Base-by-base conservation (phyloP, 2,329 filamentous ascomycete genomes). In the Dactylella cylindrospora region DNA sequence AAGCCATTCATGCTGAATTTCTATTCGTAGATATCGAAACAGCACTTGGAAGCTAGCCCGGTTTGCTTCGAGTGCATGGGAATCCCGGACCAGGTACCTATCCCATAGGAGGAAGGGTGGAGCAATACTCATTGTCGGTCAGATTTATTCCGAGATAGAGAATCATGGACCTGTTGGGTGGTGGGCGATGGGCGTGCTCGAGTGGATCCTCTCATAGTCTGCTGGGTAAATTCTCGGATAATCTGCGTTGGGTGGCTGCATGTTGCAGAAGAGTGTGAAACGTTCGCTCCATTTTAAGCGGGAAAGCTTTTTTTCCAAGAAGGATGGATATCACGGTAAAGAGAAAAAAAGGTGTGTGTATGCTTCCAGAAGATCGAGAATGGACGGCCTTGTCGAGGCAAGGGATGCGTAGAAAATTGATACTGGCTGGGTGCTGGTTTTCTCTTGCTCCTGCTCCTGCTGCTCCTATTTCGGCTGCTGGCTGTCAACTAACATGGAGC, bases 111-210 rank as follows among this genome's bases (percentile, higher is more conserved):
- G 44, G 44, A 43, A 49, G 49, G 5, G 43, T 50, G 41, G 19
- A 31, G 33, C 19, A 28, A 41, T 22, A 43, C 20, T 10, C 33
- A 15, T 23, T 13, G 43, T 45, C 57, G 57, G 57, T 54, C 31
- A 62, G 49, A 62, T 62, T 49, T 54, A 54, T 52, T 50, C 57
- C 57, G 57, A 62, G 57, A 62, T 62, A 62, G 53, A 41, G 17
- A 54, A 62, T n/a, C n/a, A n/a, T n/a, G n/a, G n/a, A n/a, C n/a
- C n/a, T n/a, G n/a, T n/a, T n/a, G n/a, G n/a, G n/a, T n/a, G n/a
- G n/a, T n/a, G n/a, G n/a, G n/a, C n/a, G n/a, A 62, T 49, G 23
- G 49, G 44, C 43, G 35, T 62, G 57, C 57, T 54, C 54, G 53
- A 49, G 57, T 62, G 57, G 57, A 62, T 54, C n/a, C n/a, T n/a